Base-by-base conservation (phyloP, 352 stramenopile genomes). In the Phytophthora fragariaefolia region DNA sequence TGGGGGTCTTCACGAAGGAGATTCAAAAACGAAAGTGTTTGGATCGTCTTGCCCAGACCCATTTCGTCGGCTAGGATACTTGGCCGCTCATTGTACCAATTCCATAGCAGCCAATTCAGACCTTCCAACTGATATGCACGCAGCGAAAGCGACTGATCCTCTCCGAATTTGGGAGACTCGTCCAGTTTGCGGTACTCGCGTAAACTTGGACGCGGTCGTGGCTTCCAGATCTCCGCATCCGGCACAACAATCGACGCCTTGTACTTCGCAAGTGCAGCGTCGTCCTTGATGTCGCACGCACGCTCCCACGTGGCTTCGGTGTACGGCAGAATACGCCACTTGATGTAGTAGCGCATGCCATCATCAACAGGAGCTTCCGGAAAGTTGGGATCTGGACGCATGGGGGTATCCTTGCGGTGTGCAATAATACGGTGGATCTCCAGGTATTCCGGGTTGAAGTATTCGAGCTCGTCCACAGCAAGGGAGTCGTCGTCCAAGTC, bases 1-100 rank as follows among this genome's bases (percentile, higher is more conserved):
- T 97, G 88, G 27, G 98, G 81, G 53, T 94, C 87, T 51, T 89
- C 85, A 5, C 95, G 83, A 40, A 99, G 75, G 8, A 97, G 83
- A 58, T 99, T 91, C 24, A 99, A 72, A 71, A 99, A 99, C 4
- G 95, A 80, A 2, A 97, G 76, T 10, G 89, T 97, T 72, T 97
- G 89, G 60, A 97, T 97, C 17, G 93, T 98, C 77, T 98, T 98
- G 36, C 92, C 93, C 18, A 99, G 77, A 18, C 97, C 90, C 90
- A 97, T 97, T 58, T 97, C 90, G 61, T 97, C 90, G 1, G 90
- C 90, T 24, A 97, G 52, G 34, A 97, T 96, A 60, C 88, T 96
- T 24, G 87, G 83, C 7, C 89, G 88, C 46, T 92, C 89, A 51
- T 97, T 97, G 69, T 93, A 95, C 80, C 87, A 96, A 73, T 96